Evolutionary conservation across 495 filamentous ascomycete genomes (phyloP).

Genomic region (Hypoxylon subgilvum): DNA sequence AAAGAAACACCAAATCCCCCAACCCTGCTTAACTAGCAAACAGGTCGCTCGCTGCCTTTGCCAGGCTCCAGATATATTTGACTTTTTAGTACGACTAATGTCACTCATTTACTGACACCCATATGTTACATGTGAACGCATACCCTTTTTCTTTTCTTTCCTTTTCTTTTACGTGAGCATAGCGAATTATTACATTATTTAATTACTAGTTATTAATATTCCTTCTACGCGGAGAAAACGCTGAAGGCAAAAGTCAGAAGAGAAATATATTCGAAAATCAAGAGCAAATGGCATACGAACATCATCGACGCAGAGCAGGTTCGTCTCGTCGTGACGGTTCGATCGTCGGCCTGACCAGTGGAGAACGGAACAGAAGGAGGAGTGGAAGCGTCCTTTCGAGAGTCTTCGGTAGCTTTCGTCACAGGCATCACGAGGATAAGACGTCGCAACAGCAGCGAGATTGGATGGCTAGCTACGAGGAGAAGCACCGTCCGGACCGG

Average conservation of each 20-base stretch:
- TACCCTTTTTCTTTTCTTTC: no score
- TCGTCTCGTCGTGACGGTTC: not conserved
- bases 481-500: conserved; percentile 35
- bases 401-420: conserved; percentile 29
- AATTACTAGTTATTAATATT: not conserved
- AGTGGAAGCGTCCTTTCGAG: conserved; percentile 19
- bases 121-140: conserved; percentile 15
- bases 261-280: not conserved
- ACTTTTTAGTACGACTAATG: conserved; percentile 20
- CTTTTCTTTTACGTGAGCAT: conserved; percentile 3
- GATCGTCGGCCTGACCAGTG: not conserved
- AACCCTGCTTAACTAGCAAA: conserved; percentile 11
- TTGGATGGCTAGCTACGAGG: conserved; percentile 26
- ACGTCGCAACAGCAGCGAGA: conserved; percentile 4
- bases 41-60: not conserved
- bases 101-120: conserved; percentile 19
- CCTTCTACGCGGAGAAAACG: no score
- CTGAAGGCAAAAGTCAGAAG: no score
- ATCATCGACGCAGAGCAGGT: not conserved
- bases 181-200: conserved; percentile 15
- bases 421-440: conserved; percentile 11
- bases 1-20: conserved; percentile 16
- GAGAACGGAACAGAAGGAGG: not conserved
- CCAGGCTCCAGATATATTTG: conserved; percentile 8
- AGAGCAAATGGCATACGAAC: conserved; percentile 18